Percentiles rank a stretch among this genome's conserved stretches.
These are phyloP conservation scores for Corchorus olitorius DNA, from an alignment of 345 rosid genomes.

Conservation along the genomic window DNA sequence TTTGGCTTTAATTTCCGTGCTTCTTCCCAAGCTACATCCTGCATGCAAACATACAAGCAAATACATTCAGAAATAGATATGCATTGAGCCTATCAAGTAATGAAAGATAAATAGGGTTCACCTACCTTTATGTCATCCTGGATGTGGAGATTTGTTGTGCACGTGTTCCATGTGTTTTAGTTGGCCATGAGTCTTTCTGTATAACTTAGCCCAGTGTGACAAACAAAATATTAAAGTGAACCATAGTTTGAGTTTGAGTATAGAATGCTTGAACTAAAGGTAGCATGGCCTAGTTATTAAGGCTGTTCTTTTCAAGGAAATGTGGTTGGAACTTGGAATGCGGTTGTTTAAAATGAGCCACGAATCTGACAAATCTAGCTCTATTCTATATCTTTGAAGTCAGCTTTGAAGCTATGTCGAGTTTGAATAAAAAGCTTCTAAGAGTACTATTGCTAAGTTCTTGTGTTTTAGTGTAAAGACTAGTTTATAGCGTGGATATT, in stretches of 20 bases:
- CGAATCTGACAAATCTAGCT: neutral
- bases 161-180: neutral
- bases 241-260: neutral
- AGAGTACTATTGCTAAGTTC: neutral
- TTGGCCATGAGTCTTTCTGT: neutral
- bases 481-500: neutral
- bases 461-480: neutral
- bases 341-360: neutral
- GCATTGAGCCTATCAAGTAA: neutral
- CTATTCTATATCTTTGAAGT: neutral
- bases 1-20: neutral
- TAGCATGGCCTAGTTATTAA: neutral
- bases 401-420: neutral
- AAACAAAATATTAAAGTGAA: neutral
- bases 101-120: constrained; percentile 4
- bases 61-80: neutral
- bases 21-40: neutral
- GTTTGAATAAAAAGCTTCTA: neutral
- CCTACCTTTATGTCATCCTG: neutral
- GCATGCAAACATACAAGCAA: neutral
- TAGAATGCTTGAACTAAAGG: neutral
- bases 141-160: neutral
- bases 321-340: neutral
- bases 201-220: neutral
- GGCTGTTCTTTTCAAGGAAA: neutral